Evolutionary conservation across 345 rosid genomes (phyloP).

Genomic region (Psidium guajava): DNA sequence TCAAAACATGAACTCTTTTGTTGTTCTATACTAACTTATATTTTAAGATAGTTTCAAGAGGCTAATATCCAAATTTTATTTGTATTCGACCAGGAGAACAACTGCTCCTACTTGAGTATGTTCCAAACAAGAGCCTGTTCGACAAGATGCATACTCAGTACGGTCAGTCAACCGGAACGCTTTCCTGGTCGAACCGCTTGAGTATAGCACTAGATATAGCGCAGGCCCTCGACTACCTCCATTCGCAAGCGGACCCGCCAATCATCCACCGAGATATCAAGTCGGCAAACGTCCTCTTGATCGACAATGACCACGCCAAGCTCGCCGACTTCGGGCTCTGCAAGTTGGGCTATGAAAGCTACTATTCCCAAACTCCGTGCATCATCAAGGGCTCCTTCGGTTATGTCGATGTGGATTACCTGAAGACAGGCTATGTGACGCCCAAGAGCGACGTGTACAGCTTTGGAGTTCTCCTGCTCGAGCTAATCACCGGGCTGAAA

Average conservation of each 20-base stretch:
- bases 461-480: constrained; percentile 24
- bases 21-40: neutral
- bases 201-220: constrained; percentile 36
- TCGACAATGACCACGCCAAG: constrained; percentile 24
- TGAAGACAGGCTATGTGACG: constrained; percentile 21
- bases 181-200: constrained; percentile 29
- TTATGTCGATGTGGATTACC: constrained; percentile 19
- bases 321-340: constrained; percentile 37
- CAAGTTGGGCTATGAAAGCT: constrained; percentile 18
- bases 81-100: constrained; percentile 20
- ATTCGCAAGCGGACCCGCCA: constrained; percentile 27
- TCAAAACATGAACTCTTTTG: neutral
- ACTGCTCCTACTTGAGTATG: constrained; percentile 28
- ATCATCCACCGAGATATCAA: constrained; percentile 51
- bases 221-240: constrained; percentile 30
- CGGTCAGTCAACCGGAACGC: constrained; percentile 16
- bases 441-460: constrained; percentile 31
- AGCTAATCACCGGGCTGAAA: constrained; percentile 26
- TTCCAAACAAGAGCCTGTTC: constrained; percentile 32
- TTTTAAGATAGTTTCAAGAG: neutral
- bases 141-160: constrained; percentile 28
- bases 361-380: constrained; percentile 3
- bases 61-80: neutral
- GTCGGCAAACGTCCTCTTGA: constrained; percentile 36
- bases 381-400: constrained; percentile 29